Evolutionary conservation across 768 basidiomycete species (phyloP), one percentile per base, ranked within the genome.

Genomic region (Lentinula sp.): DNA sequence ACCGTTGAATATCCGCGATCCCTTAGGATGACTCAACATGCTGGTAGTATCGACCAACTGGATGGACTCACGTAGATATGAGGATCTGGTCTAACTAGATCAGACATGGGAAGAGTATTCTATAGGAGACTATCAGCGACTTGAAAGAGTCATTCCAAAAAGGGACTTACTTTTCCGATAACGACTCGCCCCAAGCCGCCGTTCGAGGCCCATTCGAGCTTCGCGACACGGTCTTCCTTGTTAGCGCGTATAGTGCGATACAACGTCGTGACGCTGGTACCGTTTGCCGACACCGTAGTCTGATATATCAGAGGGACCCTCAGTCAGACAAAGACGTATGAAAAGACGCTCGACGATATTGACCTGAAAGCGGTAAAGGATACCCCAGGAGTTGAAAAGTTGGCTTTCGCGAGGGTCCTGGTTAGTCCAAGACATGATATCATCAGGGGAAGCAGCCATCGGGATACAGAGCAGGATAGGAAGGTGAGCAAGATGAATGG

Each of bases 221-320:
- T 91, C 65, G 91, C 91, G 69, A 93, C 87, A 49, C 90, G 86
- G 71, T 94, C 91, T 76, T 93, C 91, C 70, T 88, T 91, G 76
- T 88, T 90, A 61, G 88, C 80, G 55, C 91, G 88, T 67, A 90
- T 87, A n/a, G 87, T 76, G 61, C 89, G 85, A 84, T 84, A 91
- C 60, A 93, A 77, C 21, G 88, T 91, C 23, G 91, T 92, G 59
- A 88, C 80, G 66, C 81, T 87, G 68, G 84, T 82, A 23, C 89
- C 90, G 65, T 75, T 87, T 62, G 78, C 74, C 67, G 73, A 79
- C 56, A 84, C 80, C 35, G 80, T 80, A 48, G 91, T 91, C 91
- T 92, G 69, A n/a, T 68, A 61, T 28, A 28, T 45, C 62, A 62
- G 63, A 43, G 66, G 76, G 71, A 63, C 63, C 65, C 34, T 58